phyloP scores from a whole-genome alignment of 345 rosid genomes.

The Kernera saxatilis region DNA sequence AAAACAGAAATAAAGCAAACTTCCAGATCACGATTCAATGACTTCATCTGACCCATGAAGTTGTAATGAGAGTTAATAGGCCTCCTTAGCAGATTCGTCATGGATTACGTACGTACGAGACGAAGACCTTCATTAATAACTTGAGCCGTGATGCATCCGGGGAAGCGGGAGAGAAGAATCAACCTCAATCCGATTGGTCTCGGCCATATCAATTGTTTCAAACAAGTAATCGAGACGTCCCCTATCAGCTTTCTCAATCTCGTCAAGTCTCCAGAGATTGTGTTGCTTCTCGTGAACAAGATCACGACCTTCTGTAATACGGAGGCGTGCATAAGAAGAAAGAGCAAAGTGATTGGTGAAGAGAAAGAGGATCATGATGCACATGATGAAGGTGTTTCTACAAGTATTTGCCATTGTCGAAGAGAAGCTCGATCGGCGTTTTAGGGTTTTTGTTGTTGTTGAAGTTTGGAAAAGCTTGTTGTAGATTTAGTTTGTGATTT shows the following conservation, averaged over 20 bases:
- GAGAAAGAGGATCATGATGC: neutral
- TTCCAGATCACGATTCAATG: neutral
- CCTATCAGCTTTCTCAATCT: slow-evolving; percentile 5
- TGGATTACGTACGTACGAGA: neutral
- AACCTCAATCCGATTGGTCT: neutral
- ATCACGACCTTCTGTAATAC: neutral
- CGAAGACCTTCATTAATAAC: neutral
- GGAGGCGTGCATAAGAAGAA: slow-evolving; percentile 1
- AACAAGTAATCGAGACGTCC: neutral
- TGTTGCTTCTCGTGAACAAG: neutral
- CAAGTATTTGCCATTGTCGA: slow-evolving; percentile 1
- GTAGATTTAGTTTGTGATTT: neutral
- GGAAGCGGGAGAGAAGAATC: neutral
- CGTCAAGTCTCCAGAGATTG: neutral
- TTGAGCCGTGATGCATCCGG: neutral
- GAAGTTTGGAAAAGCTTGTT: neutral
- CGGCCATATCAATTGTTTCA: neutral
- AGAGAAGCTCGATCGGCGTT: neutral
- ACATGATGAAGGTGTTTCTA: slow-evolving; percentile 7
- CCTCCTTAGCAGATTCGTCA: neutral
- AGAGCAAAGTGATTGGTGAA: neutral
- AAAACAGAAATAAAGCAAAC: neutral
- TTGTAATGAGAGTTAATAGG: neutral
- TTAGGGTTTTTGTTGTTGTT: neutral
- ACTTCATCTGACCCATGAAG: neutral